Evolutionary conservation across 1,284 basidiomycete species (phyloP), one percentile per base, ranked within the genome.

Genomic region (Pseudozyma pruni): DNA sequence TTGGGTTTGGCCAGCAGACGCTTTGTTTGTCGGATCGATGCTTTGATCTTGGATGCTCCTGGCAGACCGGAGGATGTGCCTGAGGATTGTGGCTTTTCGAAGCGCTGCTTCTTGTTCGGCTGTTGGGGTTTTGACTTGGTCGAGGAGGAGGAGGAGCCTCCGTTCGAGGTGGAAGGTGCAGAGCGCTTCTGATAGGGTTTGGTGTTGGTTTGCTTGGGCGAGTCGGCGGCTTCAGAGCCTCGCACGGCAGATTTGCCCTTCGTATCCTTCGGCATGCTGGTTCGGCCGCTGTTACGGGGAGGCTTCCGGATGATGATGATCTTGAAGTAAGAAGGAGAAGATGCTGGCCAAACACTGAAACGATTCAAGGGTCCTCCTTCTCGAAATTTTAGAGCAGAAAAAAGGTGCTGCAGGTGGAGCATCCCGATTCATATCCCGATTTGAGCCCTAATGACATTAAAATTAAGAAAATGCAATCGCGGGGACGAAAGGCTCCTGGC

Each of bases 1-100:
- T 75, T 74, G 8, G 56, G 44, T 55, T 70, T 72, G 31, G 69
- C 53, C 16, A 76, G 63, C 23, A 76, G 54, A 17, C 74, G 64
- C 48, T 72, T 72, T 16, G 74, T 75, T 47, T 76, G 74, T 32
- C 74, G 59, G 25, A 76, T 66, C 14, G 68, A 60, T 0, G 64
- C 42, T 44, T 76, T 76, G 64, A 75, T 64, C 42, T 76, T 74
- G 40, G 53, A 58, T 35, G 60, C 64, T 1, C 70, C 70, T 5
- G 58, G 70, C 1, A 64, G 37, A 14, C 59, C 56, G 4, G 46
- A 40, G 16, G 56, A 54, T 14, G 48, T 1, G n/a, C 22, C n/a
- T 20, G 49, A 50, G 6, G 33, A 32, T 27, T 25, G 23, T 6
- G 59, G 32, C 19, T 62, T 60, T 33, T 71, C 61, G 40, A 52